Evolutionary conservation across 2,329 filamentous ascomycete species (phyloP).

Genomic region (Colletotrichum sp.): DNA sequence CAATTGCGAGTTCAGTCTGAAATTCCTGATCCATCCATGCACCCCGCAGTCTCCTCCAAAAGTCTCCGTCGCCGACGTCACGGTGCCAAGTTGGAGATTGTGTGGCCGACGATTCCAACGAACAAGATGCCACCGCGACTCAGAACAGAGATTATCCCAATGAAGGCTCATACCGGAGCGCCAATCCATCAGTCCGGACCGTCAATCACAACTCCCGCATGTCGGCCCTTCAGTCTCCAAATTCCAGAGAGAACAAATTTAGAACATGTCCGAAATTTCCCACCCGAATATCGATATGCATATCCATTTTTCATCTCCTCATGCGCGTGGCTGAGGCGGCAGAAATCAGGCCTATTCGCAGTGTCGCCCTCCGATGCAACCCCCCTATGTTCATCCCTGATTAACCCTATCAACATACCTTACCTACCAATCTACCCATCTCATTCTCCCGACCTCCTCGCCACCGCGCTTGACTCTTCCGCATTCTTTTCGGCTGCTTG

Average conservation of each 20-base stretch:
- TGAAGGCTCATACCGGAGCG: background rate
- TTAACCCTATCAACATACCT: background rate
- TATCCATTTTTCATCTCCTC: constrained; percentile 18
- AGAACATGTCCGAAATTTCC: constrained; percentile 15
- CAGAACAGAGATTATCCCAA: constrained; percentile 4
- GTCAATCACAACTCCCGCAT: background rate
- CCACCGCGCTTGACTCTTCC: background rate
- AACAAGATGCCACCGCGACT: background rate
- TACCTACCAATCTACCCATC: background rate
- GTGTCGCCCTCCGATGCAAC: background rate
- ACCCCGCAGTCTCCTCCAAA: constrained; percentile 15
- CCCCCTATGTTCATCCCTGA: constrained; percentile 5
- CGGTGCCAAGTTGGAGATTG: background rate
- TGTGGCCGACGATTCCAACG: background rate
- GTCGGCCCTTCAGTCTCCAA: background rate
- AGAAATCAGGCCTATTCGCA: background rate
- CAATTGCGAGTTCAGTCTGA: background rate
- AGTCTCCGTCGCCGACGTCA: constrained; percentile 12
- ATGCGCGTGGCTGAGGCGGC: constrained; percentile 4
- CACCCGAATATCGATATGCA: constrained; percentile 3
- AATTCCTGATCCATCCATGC: constrained; percentile 13
- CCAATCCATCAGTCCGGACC: background rate
- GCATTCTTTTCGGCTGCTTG: background rate
- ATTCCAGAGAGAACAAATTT: constrained; percentile 7
- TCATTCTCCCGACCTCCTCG: background rate